Evolutionary conservation across 192 early-diverging fungal species (phyloP).

Genomic region (Gamsiella multidivaricata): DNA sequence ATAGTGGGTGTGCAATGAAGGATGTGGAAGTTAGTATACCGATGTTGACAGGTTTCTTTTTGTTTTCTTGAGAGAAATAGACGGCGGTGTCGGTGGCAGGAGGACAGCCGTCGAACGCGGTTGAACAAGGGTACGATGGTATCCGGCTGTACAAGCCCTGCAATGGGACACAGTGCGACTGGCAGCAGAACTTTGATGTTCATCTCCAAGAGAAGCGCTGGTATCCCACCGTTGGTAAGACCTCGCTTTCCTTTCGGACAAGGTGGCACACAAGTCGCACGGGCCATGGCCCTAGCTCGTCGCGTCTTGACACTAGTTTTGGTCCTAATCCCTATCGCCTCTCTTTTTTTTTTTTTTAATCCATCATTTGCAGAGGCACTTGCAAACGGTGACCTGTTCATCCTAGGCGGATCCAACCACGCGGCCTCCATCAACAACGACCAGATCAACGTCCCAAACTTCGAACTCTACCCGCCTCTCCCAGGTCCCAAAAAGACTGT

Average conservation of each 20-base stretch:
- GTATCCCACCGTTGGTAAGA: constrained; percentile 61
- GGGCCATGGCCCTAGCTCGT: neutral
- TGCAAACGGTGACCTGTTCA: constrained; percentile 59
- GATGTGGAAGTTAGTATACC: too few relatives aligned
- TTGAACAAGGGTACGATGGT: constrained; percentile 51
- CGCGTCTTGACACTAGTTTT: neutral
- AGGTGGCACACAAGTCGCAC: neutral
- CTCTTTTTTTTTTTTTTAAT: neutral
- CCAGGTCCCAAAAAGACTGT: constrained; percentile 48
- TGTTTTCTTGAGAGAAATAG: neutral
- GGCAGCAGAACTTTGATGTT: constrained; percentile 54
- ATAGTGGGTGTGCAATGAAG: too few relatives aligned
- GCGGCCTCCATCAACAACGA: constrained; percentile 55
- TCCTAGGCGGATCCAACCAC: constrained; percentile 65
- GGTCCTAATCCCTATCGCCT: neutral
- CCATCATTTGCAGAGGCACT: constrained; percentile 25
- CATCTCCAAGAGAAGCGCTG: constrained; percentile 59
- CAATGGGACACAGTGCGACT: constrained; percentile 53
- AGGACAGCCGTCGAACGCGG: constrained; percentile 26
- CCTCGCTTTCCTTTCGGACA: too few relatives aligned
- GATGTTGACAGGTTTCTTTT: neutral
- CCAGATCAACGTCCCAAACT: constrained; percentile 61
- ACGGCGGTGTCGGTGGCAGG: constrained; percentile 38
- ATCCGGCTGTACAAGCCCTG: constrained; percentile 59
- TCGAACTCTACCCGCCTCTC: constrained; percentile 53